A percentile compares a stretch with the other conserved stretches of the same genome.
These are phyloP conservation scores for Pythium graminicola DNA, from an alignment of 352 stramenopile species.

Conservation along the genomic window DNA sequence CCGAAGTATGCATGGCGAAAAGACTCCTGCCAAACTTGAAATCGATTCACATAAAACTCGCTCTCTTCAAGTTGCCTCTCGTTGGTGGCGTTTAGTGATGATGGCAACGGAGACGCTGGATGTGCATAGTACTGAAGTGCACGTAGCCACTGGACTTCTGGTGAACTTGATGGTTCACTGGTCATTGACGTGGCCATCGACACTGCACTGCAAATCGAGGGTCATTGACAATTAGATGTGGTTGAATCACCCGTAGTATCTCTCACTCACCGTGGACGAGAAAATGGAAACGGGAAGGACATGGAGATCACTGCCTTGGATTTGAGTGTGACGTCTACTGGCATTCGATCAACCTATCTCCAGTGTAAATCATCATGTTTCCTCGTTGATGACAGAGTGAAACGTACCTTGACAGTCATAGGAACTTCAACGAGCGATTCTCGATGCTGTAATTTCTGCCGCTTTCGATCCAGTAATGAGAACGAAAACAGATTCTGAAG, in stretches of 20 bases:
- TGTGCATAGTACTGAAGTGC: constrained; percentile 65
- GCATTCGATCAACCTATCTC: constrained; percentile 34
- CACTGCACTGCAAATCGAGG: not conserved
- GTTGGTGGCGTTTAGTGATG: constrained; percentile 40
- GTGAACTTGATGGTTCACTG: constrained; percentile 3
- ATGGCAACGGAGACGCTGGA: constrained; percentile 42
- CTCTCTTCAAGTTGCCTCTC: constrained; percentile 38
- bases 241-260: too few relatives aligned
- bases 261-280: constrained; percentile 36
- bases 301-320: constrained; percentile 52
- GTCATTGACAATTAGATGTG: not conserved
- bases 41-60: constrained; percentile 48
- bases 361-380: too few relatives aligned
- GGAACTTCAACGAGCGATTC: constrained; percentile 27
- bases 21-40: constrained; percentile 56
- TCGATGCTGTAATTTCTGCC: constrained; percentile 21
- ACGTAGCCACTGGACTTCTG: constrained; percentile 51
- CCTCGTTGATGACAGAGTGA: not conserved
- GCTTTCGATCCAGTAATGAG: constrained; percentile 29
- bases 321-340: constrained; percentile 58
- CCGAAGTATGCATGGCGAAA: constrained; percentile 66
- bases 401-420: constrained; percentile 28
- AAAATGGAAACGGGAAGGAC: constrained; percentile 57
- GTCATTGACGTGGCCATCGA: constrained; percentile 25
- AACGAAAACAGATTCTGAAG: constrained; percentile 31